Evolutionary conservation across 75 land plant genomes (phyloP).

Genomic region (Picea sitchensis): DNA sequence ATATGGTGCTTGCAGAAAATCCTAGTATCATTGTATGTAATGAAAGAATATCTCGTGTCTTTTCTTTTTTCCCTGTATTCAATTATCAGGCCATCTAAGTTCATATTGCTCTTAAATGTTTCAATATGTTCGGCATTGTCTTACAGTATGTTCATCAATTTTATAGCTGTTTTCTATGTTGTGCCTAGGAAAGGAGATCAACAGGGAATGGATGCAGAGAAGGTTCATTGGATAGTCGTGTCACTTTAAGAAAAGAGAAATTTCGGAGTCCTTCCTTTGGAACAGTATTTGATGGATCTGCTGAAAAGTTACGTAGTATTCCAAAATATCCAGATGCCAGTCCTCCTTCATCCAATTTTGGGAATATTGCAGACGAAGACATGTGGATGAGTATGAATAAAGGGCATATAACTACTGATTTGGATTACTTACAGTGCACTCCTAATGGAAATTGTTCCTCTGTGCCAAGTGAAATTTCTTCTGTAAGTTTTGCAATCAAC

Average conservation of each 20-base stretch:
- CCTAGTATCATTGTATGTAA: not conserved
- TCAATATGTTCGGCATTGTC: not conserved
- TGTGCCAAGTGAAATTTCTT: conserved; percentile 17
- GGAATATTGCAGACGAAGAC: conserved; percentile 84
- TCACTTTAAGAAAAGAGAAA: conserved; percentile 17
- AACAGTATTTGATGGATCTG: conserved; percentile 41
- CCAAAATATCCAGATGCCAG: conserved; percentile 41
- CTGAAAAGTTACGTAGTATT: conserved; percentile 37
- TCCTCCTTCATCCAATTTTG: conserved; percentile 58
- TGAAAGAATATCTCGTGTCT: too few species aligned
- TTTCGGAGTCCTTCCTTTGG: conserved; percentile 59
- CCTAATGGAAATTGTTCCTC: conserved; percentile 38
- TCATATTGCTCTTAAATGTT: not conserved
- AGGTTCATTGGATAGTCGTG: conserved; percentile 12
- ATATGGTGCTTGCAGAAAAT: too few species aligned
- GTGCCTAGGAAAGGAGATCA: conserved; percentile 8
- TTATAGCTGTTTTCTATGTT: not conserved
- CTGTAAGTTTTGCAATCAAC: conserved; percentile 29
- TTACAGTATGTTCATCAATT: not conserved
- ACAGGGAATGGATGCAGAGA: conserved; percentile 19
- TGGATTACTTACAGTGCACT: conserved; percentile 56
- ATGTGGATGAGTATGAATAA: conserved; percentile 82
- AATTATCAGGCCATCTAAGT: not conserved
- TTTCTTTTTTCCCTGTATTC: not conserved
- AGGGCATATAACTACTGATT: conserved; percentile 57